Base-by-base conservation (phyloP, 768 basidiomycete genomes). In the Dacryopinax primogenitus region DNA sequence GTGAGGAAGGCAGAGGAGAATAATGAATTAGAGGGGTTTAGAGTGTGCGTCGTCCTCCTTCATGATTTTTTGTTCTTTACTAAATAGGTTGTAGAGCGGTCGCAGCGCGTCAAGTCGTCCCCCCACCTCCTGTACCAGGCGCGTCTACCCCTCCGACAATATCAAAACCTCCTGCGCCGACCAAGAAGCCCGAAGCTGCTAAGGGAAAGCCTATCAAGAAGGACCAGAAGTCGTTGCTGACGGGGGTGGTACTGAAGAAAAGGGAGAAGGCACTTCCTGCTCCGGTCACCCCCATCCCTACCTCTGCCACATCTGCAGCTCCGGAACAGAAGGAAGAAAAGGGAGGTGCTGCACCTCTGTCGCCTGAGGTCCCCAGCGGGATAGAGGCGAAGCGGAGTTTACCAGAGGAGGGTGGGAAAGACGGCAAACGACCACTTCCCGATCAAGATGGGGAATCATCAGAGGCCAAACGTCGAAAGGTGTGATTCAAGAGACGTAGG, bases 11-110 rank as follows among this genome's bases (percentile, higher is more conserved):
- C 85, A 72, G 79, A 81, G 70, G 90, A 92, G 64, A 87, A 86
- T 3, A 86, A 88, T 71, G 88, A 92, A 76, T 77, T 92, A 58
- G 84, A 84, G 65, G 80, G 78, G 70, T 92, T 92, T 73, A 84
- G 84, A 77, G 84, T 88, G 90, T 92, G 73, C 62, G 64, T 35
- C 66, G 78, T 26, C 45, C 13, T 9, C 13, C 15, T 18, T 58
- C n/a, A n/a, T n/a, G n/a, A 21, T 30, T 61, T 39, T 45, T 65
- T 33, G 33, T 30, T 2, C 33, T 33, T 3, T 4, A 1, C 44
- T 62, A 21, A 64, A 62, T 13, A 30, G 9, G 28, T 13, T 21
- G 37, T 68, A 85, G 84, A 70, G 84, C 84, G 65, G 87, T 90
- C 58, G 89, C 88, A 41, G 86, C 88, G 58, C 82, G 87, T 68